Percentiles rank a stretch among this genome's conserved stretches.
Evolutionary conservation across 140 eudicot species (phyloP).

Genomic region (Anethum foeniculum): DNA sequence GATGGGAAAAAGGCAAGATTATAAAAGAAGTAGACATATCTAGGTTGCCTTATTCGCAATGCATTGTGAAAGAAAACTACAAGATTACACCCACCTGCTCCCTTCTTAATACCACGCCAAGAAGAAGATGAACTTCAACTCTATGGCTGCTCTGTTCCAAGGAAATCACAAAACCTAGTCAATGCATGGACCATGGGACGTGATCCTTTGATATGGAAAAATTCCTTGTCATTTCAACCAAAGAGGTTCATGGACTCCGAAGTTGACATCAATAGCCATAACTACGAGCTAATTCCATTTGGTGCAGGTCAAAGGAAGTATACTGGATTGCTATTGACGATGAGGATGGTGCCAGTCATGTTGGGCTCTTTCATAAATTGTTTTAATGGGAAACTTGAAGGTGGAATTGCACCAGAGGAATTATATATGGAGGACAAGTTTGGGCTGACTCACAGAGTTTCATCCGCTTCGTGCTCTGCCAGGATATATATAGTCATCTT

Average conservation of each 20-base stretch:
- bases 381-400: background rate
- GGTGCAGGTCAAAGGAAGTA: slow-evolving; percentile 1
- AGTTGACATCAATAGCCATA: background rate
- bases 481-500: background rate
- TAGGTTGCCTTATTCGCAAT: slow-evolving; percentile 3
- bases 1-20: background rate
- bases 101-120: background rate
- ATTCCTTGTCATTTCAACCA: background rate
- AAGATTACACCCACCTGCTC: background rate
- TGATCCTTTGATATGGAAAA: background rate
- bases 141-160: background rate
- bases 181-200: background rate
- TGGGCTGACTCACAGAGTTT: background rate
- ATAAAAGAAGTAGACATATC: background rate
- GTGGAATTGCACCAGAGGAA: slow-evolving; percentile 3
- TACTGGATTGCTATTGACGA: background rate
- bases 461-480: slow-evolving; percentile 4
- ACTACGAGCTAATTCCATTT: background rate
- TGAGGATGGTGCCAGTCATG: slow-evolving; percentile 2
- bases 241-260: background rate
- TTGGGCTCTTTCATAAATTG: background rate
- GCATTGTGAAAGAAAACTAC: background rate
- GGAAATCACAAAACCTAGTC: background rate
- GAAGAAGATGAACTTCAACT: background rate
- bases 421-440: background rate